A percentile compares a stretch with the other conserved stretches of the same genome.
phyloP scores from a whole-genome alignment of 495 filamentous ascomycete genomes.

The Xylaria sp. region DNA sequence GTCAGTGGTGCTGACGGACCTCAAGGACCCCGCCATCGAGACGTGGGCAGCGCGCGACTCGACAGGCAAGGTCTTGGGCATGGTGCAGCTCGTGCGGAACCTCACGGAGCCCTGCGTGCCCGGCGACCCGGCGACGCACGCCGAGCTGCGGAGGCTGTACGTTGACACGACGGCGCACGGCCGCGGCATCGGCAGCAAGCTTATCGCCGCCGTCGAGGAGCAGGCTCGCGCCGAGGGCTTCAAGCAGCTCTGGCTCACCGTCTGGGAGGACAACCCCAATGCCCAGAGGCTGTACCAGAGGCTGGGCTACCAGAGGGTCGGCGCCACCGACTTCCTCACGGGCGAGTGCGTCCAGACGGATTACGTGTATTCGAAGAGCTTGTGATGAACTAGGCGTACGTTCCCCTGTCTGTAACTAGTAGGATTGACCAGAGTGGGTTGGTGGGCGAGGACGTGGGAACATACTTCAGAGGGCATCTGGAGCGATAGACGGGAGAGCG shows the following conservation, averaged over 20 bases:
- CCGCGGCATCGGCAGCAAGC: conserved; percentile 42
- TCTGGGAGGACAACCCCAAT: conserved; percentile 49
- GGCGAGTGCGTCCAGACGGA: conserved; percentile 45
- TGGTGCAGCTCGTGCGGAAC: conserved; percentile 44
- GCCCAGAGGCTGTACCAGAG: conserved; percentile 45
- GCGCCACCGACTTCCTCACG: conserved; percentile 43
- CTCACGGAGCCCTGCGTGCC: conserved; percentile 42
- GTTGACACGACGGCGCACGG: conserved; percentile 44
- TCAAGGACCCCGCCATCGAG: conserved; percentile 39
- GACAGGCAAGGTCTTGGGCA: conserved; percentile 40
- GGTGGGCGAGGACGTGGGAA: background rate
- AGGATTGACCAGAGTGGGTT: background rate
- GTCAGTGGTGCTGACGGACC: conserved; percentile 34
- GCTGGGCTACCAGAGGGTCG: conserved; percentile 43
- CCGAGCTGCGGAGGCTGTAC: conserved; percentile 51
- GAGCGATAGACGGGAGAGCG: too few species aligned
- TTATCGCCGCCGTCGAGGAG: conserved; percentile 40
- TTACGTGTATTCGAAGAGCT: conserved; percentile 33
- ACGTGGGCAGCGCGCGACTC: conserved; percentile 38
- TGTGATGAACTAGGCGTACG: conserved; percentile 6
- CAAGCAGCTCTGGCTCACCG: conserved; percentile 48
- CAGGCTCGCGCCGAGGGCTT: conserved; percentile 45
- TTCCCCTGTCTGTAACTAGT: background rate
- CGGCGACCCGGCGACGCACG: conserved; percentile 31
- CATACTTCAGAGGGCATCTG: background rate